phyloP scores from a whole-genome alignment of 805 yeast genomes.

The Saturnispora saitoi region DNA sequence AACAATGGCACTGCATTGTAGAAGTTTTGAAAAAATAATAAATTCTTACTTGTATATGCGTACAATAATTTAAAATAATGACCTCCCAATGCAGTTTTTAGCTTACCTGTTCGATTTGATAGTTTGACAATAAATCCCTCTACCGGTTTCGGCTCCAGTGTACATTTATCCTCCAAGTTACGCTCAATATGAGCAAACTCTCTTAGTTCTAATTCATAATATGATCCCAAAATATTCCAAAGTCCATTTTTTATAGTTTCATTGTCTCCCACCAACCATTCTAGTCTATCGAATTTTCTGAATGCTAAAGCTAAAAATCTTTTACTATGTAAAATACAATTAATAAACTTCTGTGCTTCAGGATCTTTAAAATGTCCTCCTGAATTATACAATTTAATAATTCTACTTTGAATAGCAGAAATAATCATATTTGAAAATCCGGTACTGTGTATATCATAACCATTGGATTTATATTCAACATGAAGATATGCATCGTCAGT shows the following conservation, averaged over 20 bases:
- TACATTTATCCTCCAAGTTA: conserved; percentile 17
- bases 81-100: conserved; percentile 20
- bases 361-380: conserved; percentile 6
- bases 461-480: conserved; percentile 10
- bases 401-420: conserved; percentile 28
- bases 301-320: conserved; percentile 37
- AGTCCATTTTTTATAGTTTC: conserved; percentile 35
- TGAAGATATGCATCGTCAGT: background rate
- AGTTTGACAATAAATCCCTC: conserved; percentile 73
- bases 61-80: conserved; percentile 50
- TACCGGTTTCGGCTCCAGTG: conserved; percentile 58
- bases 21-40: conserved; percentile 51
- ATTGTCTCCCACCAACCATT: conserved; percentile 49
- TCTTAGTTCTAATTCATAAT: conserved; percentile 57
- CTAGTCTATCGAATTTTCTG: conserved; percentile 65
- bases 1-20: conserved; percentile 55
- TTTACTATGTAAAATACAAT: conserved; percentile 20
- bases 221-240: conserved; percentile 34
- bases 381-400: conserved; percentile 16
- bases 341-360: conserved; percentile 13
- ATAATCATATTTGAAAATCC: conserved; percentile 33
- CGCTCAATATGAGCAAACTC: conserved; percentile 34
- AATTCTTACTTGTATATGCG: conserved; percentile 51
- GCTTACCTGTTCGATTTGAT: conserved; percentile 41
- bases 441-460: conserved; percentile 21